Evolutionary conservation across 179 eudicot species (phyloP).

Genomic region (Nepenthes alata): DNA sequence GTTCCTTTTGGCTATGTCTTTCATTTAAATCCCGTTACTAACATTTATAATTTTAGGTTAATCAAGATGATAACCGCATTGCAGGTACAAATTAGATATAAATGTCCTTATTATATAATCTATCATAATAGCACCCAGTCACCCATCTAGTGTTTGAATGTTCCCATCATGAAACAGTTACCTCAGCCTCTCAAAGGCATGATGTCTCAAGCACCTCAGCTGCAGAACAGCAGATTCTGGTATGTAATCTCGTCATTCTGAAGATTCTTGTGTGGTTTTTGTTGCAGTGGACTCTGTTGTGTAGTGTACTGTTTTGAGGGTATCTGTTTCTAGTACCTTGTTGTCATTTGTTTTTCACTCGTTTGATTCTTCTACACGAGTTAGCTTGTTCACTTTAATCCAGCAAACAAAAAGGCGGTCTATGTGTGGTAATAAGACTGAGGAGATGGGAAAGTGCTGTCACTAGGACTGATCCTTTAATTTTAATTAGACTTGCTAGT

Average conservation of each 20-base stretch:
- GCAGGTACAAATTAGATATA: slow-evolving; percentile 39
- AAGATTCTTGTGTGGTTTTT: neutral
- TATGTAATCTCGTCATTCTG: slow-evolving; percentile 14
- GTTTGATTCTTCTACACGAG: too few species aligned
- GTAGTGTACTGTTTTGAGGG: too few species aligned
- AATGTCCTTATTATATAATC: neutral
- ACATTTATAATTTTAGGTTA: slow-evolving; percentile 34
- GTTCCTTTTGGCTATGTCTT: neutral
- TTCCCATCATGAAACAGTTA: slow-evolving; percentile 8
- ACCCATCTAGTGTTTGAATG: neutral
- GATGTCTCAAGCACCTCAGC: slow-evolving; percentile 52
- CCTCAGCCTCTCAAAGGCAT: slow-evolving; percentile 44
- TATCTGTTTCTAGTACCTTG: too few species aligned
- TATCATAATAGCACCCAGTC: neutral
- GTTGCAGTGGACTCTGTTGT: neutral
- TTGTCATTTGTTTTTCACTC: too few species aligned
- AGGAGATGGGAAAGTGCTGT: too few species aligned
- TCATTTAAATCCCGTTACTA: slow-evolving; percentile 6
- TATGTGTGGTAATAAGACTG: too few species aligned
- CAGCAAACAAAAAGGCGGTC: too few species aligned
- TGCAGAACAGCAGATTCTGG: slow-evolving; percentile 96
- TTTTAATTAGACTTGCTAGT: too few species aligned
- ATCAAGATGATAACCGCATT: slow-evolving; percentile 24
- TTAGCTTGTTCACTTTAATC: too few species aligned
- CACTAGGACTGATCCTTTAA: too few species aligned